Evolutionary conservation across 2,329 filamentous ascomycete genomes (phyloP).

Genomic region (Claviceps arundinis): DNA sequence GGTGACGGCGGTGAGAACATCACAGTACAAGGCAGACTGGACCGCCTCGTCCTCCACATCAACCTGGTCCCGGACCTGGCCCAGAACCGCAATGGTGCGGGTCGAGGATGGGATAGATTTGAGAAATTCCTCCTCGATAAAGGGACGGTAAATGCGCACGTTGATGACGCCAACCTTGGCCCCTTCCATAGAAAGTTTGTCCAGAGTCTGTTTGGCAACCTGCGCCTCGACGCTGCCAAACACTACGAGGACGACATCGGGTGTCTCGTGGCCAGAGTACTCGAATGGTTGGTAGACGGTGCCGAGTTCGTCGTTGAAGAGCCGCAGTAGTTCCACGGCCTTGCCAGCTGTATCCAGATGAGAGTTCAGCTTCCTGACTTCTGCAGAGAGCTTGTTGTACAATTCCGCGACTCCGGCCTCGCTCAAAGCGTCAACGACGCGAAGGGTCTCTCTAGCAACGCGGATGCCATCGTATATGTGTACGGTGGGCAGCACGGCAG

Average conservation of each 20-base stretch:
- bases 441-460: conserved; percentile 68
- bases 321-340: conserved; percentile 53
- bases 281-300: conserved; percentile 90
- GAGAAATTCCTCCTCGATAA: conserved; percentile 88
- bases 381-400: conserved; percentile 53
- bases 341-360: conserved; percentile 63
- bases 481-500: conserved; percentile 65
- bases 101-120: conserved; percentile 63
- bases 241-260: conserved; percentile 75
- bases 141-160: conserved; percentile 87
- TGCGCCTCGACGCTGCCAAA: conserved; percentile 89
- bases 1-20: conserved; percentile 73
- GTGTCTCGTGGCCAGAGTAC: conserved; percentile 71
- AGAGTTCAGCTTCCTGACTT: conserved; percentile 48
- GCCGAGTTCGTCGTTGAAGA: conserved; percentile 82
- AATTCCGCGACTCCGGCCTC: conserved; percentile 53
- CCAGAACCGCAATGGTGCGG: conserved; percentile 69
- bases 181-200: conserved; percentile 56
- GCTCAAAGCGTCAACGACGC: conserved; percentile 70
- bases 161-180: conserved; percentile 76
- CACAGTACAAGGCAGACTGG: conserved; percentile 81
- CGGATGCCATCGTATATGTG: conserved; percentile 83
- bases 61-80: conserved; percentile 66
- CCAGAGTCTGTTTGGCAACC: conserved; percentile 67
- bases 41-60: conserved; percentile 62